phyloP scores from a whole-genome alignment of 441 rosid species.

The Gossypium aridum region DNA sequence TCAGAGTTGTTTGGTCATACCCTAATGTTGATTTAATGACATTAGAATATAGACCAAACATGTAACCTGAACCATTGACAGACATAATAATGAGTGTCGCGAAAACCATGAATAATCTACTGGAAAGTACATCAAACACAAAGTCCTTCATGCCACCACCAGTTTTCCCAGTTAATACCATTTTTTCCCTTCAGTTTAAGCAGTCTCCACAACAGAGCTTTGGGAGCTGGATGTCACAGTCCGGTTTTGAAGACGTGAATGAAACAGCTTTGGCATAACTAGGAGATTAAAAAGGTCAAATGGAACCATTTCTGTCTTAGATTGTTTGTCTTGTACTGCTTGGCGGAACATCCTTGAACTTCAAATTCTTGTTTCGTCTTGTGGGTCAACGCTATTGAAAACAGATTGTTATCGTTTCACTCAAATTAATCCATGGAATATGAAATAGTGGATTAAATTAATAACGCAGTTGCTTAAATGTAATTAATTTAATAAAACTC shows the following conservation, averaged over 20 bases:
- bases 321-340: background rate
- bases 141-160: background rate
- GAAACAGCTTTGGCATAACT: background rate
- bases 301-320: constrained; percentile 1
- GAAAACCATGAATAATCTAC: constrained; percentile 12
- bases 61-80: constrained; percentile 10
- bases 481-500: background rate
- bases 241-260: background rate
- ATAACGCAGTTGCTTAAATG: background rate
- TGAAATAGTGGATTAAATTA: background rate
- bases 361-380: background rate
- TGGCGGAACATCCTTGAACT: constrained; percentile 1
- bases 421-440: background rate
- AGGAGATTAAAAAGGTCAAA: background rate
- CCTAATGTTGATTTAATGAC: constrained; percentile 22
- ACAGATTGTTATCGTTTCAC: background rate
- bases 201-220: background rate
- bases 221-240: background rate
- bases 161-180: background rate
- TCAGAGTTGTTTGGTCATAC: constrained; percentile 41
- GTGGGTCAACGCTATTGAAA: background rate
- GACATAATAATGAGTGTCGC: constrained; percentile 4
- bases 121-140: background rate
- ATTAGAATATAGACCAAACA: constrained; percentile 15
- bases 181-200: background rate